Conservation (phyloP, 192 early-diverging fungal genomes). For the Coemansia sp. region DNA sequence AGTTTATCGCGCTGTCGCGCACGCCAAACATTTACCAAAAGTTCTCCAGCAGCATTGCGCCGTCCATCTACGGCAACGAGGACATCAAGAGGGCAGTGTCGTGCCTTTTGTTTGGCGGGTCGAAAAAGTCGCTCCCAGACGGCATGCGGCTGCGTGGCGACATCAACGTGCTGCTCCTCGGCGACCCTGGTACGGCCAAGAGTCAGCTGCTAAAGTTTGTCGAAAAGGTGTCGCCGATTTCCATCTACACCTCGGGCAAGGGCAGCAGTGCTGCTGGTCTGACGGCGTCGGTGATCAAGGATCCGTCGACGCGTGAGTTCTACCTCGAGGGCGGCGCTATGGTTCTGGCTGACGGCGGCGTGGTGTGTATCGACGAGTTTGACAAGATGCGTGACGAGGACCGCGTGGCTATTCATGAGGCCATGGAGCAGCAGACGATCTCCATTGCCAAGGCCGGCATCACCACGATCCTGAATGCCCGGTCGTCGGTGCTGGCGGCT, state of each 20-base stretch:
- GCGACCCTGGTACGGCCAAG: constrained; percentile 99
- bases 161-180: constrained; percentile 95
- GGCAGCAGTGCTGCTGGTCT: constrained; percentile 98
- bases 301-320: constrained; percentile 92
- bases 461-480: constrained; percentile 96
- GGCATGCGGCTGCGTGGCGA: constrained; percentile 97
- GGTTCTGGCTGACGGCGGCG: constrained; percentile 98
- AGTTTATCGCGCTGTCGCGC: constrained; percentile 86
- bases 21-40: constrained; percentile 86
- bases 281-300: constrained; percentile 96
- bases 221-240: constrained; percentile 95
- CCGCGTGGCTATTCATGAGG: constrained; percentile 99
- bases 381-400: constrained; percentile 99
- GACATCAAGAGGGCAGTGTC: constrained; percentile 97
- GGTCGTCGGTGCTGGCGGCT: constrained; percentile 95
- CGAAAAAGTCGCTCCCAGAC: constrained; percentile 94
- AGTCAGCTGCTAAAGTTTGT: constrained; percentile 98
- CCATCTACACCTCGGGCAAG: constrained; percentile 99
- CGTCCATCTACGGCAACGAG: constrained; percentile 94
- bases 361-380: constrained; percentile 99
- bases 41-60: constrained; percentile 94
- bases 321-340: constrained; percentile 98
- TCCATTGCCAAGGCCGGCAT: constrained; percentile 99
- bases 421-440: constrained; percentile 99
- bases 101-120: constrained; percentile 95